Evolutionary conservation across 306 rosid genomes (phyloP), one percentile per base, ranked within the genome.

Genomic region (Prinsepia uniflora): DNA sequence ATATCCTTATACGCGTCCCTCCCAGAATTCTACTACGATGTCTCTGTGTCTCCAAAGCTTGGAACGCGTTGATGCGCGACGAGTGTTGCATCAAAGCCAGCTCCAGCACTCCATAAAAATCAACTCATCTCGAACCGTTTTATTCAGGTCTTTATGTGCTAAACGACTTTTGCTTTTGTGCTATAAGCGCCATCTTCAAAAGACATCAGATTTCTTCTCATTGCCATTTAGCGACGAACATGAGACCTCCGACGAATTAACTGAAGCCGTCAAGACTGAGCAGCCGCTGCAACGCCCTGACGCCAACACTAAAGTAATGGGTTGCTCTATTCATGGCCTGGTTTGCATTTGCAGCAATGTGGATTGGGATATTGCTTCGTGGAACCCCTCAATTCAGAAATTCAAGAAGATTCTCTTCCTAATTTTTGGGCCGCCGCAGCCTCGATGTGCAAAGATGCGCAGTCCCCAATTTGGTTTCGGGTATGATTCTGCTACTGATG

Each of bases 381-480:
- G 72, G 60, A 67, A 67, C 15, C 72, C 60, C 5, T 49, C 60
- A 12, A 67, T 67, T 36, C 60, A 17, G 10, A 67, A 41, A 10
- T 34, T 67, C 59, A 67, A 49, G 72, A 34, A 6, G 20, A 50
- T 36, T 30, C 60, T 30, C 20, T 9, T 30, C 19, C 8, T 41
- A 7, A 30, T 10, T 11, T 5, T 22, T 39, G n/a, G 49, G 45
- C 59, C 0, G 17, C 47, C 34, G 42, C 14, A 17, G n/a, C n/a
- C n/a, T n/a, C n/a, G n/a, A 2, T 10, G 7, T 5, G 0, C 44
- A 9, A 1, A 12, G 4, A 6, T 2, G 5, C 0, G 0, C 24
- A 30, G 0, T 14, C 0, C 18, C 2, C 1, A 0, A 0, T 45
- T 8, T 6, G 71, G 45, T 3, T 48, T 67, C 53, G 58, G 71